Percentiles rank a stretch among this genome's conserved stretches.
These are phyloP conservation scores for Centrapalus pauciflorus DNA, from an alignment of 129 eudicot species.

Conservation along the genomic window DNA sequence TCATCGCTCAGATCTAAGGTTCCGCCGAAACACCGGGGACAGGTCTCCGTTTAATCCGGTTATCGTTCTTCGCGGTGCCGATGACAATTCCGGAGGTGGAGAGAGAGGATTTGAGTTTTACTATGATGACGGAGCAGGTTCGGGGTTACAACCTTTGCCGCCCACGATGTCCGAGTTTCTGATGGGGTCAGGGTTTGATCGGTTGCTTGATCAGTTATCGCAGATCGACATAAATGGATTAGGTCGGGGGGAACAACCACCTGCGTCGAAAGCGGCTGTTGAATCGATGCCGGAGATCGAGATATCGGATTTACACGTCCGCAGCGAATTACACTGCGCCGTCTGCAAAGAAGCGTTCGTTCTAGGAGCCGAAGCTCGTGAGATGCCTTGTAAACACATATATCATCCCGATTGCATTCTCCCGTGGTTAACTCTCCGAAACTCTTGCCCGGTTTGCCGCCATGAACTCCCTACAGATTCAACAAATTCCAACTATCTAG, in stretches of 20 bases:
- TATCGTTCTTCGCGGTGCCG: conserved; percentile 42
- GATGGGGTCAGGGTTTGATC: conserved; percentile 72
- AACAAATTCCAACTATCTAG: background rate
- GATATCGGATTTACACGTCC: conserved; percentile 32
- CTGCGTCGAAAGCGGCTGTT: conserved; percentile 60
- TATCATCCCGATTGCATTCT: conserved; percentile 37
- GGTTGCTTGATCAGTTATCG: conserved; percentile 59
- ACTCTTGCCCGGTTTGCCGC: conserved; percentile 41
- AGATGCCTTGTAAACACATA: conserved; percentile 29
- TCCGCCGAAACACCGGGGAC: conserved; percentile 38
- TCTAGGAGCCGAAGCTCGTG: conserved; percentile 28
- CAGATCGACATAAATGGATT: conserved; percentile 63
- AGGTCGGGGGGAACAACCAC: conserved; percentile 50
- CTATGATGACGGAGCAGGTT: conserved; percentile 62
- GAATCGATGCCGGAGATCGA: conserved; percentile 49
- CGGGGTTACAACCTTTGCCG: conserved; percentile 65
- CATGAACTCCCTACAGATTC: conserved; percentile 42
- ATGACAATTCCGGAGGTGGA: conserved; percentile 20
- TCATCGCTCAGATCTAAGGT: conserved; percentile 17
- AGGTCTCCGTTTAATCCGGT: conserved; percentile 72
- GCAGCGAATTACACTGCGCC: conserved; percentile 20
- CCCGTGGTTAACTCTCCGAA: conserved; percentile 29
- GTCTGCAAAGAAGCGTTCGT: conserved; percentile 29
- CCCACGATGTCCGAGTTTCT: conserved; percentile 58
- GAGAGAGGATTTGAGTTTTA: conserved; percentile 51